Percentiles rank a stretch among this genome's conserved stretches.
These are phyloP conservation scores for Xerocomellus dryophilus DNA, from an alignment of 768 basidiomycete genomes.

Conservation along the genomic window DNA sequence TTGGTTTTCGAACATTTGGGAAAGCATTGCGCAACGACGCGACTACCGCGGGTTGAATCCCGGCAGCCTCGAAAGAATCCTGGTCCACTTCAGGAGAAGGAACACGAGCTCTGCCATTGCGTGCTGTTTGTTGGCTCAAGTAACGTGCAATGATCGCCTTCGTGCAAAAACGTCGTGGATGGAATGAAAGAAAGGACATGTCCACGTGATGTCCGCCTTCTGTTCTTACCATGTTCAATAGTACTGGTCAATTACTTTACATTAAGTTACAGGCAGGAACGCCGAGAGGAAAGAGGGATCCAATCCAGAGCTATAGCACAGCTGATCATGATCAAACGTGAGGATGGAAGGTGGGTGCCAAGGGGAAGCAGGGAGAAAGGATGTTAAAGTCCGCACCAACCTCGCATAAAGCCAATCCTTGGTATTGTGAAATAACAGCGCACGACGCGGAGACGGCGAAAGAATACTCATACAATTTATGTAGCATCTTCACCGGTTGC, in stretches of 20 bases:
- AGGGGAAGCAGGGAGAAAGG: constrained; percentile 2
- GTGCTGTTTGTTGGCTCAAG: constrained; percentile 25
- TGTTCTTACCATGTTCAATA: too few species aligned
- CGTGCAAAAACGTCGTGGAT: constrained; percentile 19
- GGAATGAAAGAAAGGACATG: constrained; percentile 26
- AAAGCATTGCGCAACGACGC: constrained; percentile 55
- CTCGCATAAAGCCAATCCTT: constrained; percentile 4
- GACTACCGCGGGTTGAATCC: constrained; percentile 48
- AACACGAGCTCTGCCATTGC: neutral
- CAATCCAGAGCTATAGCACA: constrained; percentile 3
- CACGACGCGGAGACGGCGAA: constrained; percentile 1
- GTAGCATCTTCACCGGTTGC: constrained; percentile 4
- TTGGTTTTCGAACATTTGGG: constrained; percentile 57
- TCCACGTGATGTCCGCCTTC: constrained; percentile 12
- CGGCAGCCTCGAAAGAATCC: constrained; percentile 48
- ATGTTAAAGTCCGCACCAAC: constrained; percentile 1
- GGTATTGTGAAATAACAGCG: constrained; percentile 4
- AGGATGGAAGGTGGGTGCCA: constrained; percentile 28
- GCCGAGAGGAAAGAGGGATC: constrained; percentile 1
- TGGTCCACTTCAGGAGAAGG: constrained; percentile 1
- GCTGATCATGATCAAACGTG: constrained; percentile 8
- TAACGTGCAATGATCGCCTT: constrained; percentile 23
- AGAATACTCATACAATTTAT: constrained; percentile 4
- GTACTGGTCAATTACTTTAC: constrained; percentile 2
- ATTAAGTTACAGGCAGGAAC: constrained; percentile 13